Evolutionary conservation across 345 rosid genomes (phyloP), one percentile per base, ranked within the genome.

Genomic region (Hibiscus syriacus): DNA sequence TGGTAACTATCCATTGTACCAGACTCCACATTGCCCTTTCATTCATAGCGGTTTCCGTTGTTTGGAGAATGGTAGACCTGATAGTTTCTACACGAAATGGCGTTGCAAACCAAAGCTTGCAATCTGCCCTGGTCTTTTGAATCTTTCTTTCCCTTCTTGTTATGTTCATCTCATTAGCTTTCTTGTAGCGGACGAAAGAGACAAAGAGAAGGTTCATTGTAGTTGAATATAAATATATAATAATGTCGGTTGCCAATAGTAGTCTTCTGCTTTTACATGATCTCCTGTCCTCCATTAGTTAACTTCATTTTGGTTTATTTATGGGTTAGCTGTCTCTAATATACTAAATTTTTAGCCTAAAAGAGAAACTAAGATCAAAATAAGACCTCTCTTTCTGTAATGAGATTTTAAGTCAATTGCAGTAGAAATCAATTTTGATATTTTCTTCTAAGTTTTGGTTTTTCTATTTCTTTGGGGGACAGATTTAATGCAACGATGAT

Each of bases 71-170:
- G 98, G 98, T 1, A 78, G 98, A 73, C 88, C 84, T 55, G 97
- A 93, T 80, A 69, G 77, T 72, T 84, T 86, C 82, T 90, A 83
- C 76, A 85, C 91, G 6, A 87, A 87, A 76, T 93, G 98, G 97
- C 84, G 97, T 81, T 93, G 97, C 98, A 89, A 72, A 96, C 98
- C 17, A 86, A 38, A 29, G 69, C 68, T 4, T 93, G 98, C 76
- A 70, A 87, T 73, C 81, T 93, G 80, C 97, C 96, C 73, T 89
- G 96, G 97, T 93, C 53, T n/a, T n/a, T n/a, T n/a, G n/a, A n/a
- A n/a, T n/a, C 22, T 2, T 36, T 26, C 4, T 16, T 14, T 27
- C 8, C 3, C 0, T 23, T 32, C n/a, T 57, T 8, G 55, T 50
- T 6, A 2, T 2, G 13, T 48, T 53, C 32, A 14, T 22, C 17